A percentile compares a stretch with the other conserved stretches of the same genome.
Conservation (phyloP, 805 yeast species). For the Cyberlindnera amylophila region DNA sequence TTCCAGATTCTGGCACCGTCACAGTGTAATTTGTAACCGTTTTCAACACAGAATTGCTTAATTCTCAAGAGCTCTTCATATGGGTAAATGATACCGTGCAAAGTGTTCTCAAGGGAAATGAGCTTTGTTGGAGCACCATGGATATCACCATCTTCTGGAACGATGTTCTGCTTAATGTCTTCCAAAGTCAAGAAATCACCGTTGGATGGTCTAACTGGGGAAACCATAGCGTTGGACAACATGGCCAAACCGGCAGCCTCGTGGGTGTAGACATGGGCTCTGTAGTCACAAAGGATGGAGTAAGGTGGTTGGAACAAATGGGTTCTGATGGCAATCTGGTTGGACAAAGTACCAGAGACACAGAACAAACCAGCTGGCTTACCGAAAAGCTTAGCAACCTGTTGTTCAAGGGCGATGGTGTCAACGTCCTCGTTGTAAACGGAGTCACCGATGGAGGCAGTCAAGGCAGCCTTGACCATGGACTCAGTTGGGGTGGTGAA, state of each 20-base stretch:
- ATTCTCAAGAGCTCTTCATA: constrained; percentile 64
- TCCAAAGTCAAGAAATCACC: constrained; percentile 75
- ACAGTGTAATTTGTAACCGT: constrained; percentile 65
- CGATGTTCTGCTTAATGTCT: constrained; percentile 58
- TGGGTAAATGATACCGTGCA: constrained; percentile 81
- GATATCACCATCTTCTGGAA: constrained; percentile 75
- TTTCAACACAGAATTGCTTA: constrained; percentile 58
- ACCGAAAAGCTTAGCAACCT: constrained; percentile 67
- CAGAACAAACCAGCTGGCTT: constrained; percentile 80
- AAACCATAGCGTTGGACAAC: constrained; percentile 87
- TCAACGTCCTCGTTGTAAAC: constrained; percentile 83
- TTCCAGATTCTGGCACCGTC: constrained; percentile 97
- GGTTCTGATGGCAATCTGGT: constrained; percentile 79
- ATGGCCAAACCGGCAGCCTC: constrained; percentile 94
- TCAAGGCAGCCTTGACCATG: constrained; percentile 59
- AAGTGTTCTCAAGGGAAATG: constrained; percentile 81
- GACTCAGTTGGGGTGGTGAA: constrained; percentile 81
- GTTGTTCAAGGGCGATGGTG: constrained; percentile 59
- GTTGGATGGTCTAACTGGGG: constrained; percentile 74
- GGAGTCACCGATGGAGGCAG: constrained; percentile 73
- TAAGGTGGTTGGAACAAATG: constrained; percentile 71
- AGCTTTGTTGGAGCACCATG: constrained; percentile 87
- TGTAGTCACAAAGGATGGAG: constrained; percentile 78
- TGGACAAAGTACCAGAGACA: constrained; percentile 86
- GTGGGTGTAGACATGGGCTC: constrained; percentile 77